Evolutionary conservation across 352 stramenopile species (phyloP).

Genomic region (Vaucheria bursata): DNA sequence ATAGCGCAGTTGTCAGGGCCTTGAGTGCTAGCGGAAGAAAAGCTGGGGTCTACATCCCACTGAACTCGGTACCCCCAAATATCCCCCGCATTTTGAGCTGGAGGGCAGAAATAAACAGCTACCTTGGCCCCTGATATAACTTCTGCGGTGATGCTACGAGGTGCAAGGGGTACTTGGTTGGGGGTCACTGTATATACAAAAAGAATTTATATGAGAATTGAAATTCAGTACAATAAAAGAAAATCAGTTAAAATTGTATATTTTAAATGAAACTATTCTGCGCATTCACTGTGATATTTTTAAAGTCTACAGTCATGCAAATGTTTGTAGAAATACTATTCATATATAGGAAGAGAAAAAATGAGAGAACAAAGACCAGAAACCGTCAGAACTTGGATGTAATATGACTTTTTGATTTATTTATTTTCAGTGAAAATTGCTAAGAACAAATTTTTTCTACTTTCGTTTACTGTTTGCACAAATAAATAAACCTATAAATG

Average conservation of each 20-base stretch:
- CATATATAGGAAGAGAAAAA: no score
- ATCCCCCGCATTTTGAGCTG: constrained; percentile 52
- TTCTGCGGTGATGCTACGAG: constrained; percentile 69
- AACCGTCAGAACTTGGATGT: no score
- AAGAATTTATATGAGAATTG: no score
- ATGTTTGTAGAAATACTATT: not conserved
- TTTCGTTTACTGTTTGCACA: no score
- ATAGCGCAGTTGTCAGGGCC: not conserved
- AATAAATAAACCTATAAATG: no score
- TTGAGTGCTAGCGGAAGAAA: constrained; percentile 18
- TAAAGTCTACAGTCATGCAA: not conserved
- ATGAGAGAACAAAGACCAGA: no score
- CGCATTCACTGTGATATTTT: not conserved
- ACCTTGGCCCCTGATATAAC: constrained; percentile 75
- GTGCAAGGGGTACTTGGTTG: constrained; percentile 69
- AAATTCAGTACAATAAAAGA: no score
- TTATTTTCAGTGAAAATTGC: no score
- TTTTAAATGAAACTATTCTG: no score
- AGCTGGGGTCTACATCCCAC: constrained; percentile 66
- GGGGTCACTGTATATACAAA: constrained; percentile 52
- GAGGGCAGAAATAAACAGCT: constrained; percentile 76
- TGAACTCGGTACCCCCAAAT: constrained; percentile 76
- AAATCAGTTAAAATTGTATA: no score
- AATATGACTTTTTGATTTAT: no score
- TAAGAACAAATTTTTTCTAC: no score